Evolutionary conservation across 768 basidiomycete species (phyloP).

Genomic region (Brasilioporus rufonigricans): DNA sequence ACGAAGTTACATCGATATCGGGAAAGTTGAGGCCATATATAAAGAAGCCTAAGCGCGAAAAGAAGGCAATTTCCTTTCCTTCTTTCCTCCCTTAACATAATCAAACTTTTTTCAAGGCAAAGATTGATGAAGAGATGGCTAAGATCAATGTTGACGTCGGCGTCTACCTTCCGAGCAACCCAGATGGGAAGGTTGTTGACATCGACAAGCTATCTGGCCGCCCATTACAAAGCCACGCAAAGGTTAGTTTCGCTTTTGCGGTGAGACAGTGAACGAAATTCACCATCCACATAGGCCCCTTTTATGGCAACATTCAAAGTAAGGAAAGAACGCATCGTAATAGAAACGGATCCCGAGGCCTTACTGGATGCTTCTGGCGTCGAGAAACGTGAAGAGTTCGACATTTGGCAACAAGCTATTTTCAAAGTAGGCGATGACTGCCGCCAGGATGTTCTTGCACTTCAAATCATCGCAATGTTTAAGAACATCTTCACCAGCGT

Average conservation of each 20-base stretch:
- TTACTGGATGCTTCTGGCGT: slow-evolving; percentile 60
- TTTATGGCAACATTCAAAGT: slow-evolving; percentile 99
- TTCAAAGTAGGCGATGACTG: slow-evolving; percentile 99
- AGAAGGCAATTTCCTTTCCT: slow-evolving; percentile 60
- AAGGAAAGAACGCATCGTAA: slow-evolving; percentile 71
- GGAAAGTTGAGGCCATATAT: slow-evolving; percentile 96
- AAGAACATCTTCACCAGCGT: slow-evolving; percentile 93
- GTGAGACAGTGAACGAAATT: not conserved
- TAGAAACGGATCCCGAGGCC: slow-evolving; percentile 71
- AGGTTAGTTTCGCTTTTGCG: slow-evolving; percentile 47
- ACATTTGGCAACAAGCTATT: slow-evolving; percentile 97
- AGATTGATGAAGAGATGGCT: slow-evolving; percentile 99
- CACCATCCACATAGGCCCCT: slow-evolving; percentile 67
- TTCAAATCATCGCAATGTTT: slow-evolving; percentile 99
- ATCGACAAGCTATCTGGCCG: slow-evolving; percentile 96
- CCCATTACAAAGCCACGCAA: slow-evolving; percentile 96
- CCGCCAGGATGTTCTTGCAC: slow-evolving; percentile 94
- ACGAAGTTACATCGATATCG: slow-evolving; percentile 96
- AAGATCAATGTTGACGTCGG: slow-evolving; percentile 92
- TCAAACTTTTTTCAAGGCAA: slow-evolving; percentile 55
- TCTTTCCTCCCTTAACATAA: not conserved
- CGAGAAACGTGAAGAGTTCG: slow-evolving; percentile 64
- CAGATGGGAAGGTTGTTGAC: slow-evolving; percentile 95
- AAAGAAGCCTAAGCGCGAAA: slow-evolving; percentile 92
- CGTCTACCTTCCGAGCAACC: slow-evolving; percentile 96